These are phyloP conservation scores for Clavariopsis aquatica DNA, from an alignment of 495 filamentous ascomycete species.

Conservation along the genomic window DNA sequence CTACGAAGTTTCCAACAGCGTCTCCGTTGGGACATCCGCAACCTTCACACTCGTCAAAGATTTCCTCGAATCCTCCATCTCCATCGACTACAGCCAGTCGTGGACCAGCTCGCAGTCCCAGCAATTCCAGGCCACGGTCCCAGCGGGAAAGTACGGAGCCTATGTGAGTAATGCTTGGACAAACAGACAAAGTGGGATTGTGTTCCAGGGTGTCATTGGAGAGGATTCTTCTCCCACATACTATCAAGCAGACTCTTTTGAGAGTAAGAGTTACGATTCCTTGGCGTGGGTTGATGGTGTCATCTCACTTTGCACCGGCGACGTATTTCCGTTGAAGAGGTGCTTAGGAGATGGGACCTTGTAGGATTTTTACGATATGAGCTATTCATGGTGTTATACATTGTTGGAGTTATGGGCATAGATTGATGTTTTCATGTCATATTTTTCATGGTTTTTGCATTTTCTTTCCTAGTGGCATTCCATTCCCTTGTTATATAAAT, in stretches of 20 bases:
- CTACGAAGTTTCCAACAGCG: slow-evolving; percentile 1
- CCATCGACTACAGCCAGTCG: slow-evolving; percentile 3
- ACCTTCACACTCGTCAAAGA: slow-evolving; percentile 14
- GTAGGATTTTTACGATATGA: background rate
- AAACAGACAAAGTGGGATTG: slow-evolving; percentile 5
- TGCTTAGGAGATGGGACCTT: slow-evolving; percentile 8
- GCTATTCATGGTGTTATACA: too few species aligned
- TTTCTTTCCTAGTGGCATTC: too few species aligned
- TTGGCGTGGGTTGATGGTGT: slow-evolving; percentile 12
- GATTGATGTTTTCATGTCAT: too few species aligned
- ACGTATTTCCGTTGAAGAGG: slow-evolving; percentile 7
- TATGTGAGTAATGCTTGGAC: slow-evolving; percentile 18
- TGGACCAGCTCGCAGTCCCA: slow-evolving; percentile 10
- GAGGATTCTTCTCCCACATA: background rate
- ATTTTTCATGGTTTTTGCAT: too few species aligned
- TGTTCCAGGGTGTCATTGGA: slow-evolving; percentile 11
- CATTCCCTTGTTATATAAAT: too few species aligned
- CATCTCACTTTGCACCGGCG: slow-evolving; percentile 9
- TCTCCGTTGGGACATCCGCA: slow-evolving; percentile 6
- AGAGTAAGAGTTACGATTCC: background rate
- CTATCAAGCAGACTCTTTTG: slow-evolving; percentile 12
- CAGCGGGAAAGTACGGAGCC: slow-evolving; percentile 9
- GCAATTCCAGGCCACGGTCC: slow-evolving; percentile 1
- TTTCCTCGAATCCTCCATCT: slow-evolving; percentile 5
- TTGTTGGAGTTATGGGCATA: too few species aligned